Evolutionary conservation across 129 eudicot genomes (phyloP).

Genomic region (Tagetes patula): DNA sequence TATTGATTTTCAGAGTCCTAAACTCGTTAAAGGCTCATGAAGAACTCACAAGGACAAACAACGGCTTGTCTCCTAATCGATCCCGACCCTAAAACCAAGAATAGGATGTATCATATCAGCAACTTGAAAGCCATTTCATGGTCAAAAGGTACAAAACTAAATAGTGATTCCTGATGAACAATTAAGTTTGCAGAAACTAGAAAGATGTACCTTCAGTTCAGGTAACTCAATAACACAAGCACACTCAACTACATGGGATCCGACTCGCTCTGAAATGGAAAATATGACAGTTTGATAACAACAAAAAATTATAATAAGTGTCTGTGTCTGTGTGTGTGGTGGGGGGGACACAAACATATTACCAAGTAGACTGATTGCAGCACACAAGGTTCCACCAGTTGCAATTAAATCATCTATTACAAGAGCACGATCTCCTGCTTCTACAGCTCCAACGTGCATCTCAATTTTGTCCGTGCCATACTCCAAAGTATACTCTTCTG

Average conservation of each 20-base stretch:
- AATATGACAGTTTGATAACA: conserved; percentile 1
- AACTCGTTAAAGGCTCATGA: neutral
- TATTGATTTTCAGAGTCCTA: conserved; percentile 14
- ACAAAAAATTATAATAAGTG: neutral
- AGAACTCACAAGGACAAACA: conserved; percentile 72
- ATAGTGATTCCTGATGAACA: neutral
- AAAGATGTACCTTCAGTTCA: conserved; percentile 69
- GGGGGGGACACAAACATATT: conserved; percentile 11
- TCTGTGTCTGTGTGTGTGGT: no score
- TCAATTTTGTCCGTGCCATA: conserved; percentile 91
- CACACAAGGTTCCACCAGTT: conserved; percentile 88
- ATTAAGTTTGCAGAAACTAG: neutral
- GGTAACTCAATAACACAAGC: conserved; percentile 90
- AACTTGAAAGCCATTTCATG: conserved; percentile 3
- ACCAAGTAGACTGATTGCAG: conserved; percentile 91
- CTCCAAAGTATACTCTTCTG: conserved; percentile 89
- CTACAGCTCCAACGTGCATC: conserved; percentile 97
- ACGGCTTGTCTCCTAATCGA: conserved; percentile 72
- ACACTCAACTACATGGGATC: conserved; percentile 75
- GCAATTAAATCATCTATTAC: conserved; percentile 89
- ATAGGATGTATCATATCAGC: neutral
- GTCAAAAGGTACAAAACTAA: conserved; percentile 2
- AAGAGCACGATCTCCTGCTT: conserved; percentile 78
- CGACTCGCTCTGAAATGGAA: conserved; percentile 77
- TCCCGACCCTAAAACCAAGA: conserved; percentile 67